Evolutionary conservation across 164 flowering plant genomes (phyloP), one percentile per base, ranked within the genome.

Genomic region (Kalanchoe fedtschenkoi): DNA sequence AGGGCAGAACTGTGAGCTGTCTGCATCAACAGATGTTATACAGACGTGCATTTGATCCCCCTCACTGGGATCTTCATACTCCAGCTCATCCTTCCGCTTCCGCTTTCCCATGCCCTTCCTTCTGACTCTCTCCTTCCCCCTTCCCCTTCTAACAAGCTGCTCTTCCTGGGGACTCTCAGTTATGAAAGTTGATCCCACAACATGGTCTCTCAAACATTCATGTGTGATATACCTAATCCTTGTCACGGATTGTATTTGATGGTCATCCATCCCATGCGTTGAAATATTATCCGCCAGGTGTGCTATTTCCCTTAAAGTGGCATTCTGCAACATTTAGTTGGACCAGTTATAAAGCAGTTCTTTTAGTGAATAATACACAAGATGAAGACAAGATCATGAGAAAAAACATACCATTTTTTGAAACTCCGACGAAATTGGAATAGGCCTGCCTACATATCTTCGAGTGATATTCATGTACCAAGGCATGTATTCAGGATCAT

Each of bases 41-140:
- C 43, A 39, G 43, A 39, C 15, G 15, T 39, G 43, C 38, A 35
- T 35, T 4, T 66, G 71, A 14, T 73, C 79, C 58, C 61, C 81
- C 56, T 74, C 75, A 61, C 75, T 71, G 39, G 46, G 28, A 19
- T 44, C 75, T 29, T 62, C 62, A 58, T 57, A 69, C 43, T 74
- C 70, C 5, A 61, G 47, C 17, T 74, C 83, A 57, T 79, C 83
- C 65, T 81, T 78, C 33, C 77, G 69, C 64, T 58, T 71, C 2
- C 87, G 77, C 66, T 82, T 85, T 5, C 74, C 76, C 37, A 65
- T 61, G 32, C 76, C 75, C 63, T 75, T 75, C 54, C 86, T 75
- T 66, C 91, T 74, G 7, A 85, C 78, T 67, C 74, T 79, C 70
- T 83, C 84, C 66, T 83, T 85, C 32, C 87, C 87, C 69, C 85